Conservation (phyloP, 805 yeast genomes). For the Kuraishia floccosa region DNA sequence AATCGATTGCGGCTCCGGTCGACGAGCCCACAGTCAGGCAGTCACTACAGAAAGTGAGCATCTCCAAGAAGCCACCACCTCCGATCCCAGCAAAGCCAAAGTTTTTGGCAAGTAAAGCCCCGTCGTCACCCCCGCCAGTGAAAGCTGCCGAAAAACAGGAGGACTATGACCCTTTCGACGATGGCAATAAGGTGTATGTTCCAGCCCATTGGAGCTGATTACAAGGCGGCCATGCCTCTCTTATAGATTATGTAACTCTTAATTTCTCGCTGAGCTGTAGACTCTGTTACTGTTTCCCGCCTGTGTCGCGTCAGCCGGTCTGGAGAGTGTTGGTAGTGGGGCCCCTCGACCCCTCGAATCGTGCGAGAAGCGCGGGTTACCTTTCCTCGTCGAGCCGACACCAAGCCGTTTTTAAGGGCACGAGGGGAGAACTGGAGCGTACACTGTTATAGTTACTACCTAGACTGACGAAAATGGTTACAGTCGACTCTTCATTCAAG, state of each 20-base stretch:
- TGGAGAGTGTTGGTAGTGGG: too few relatives aligned
- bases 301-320: too few relatives aligned
- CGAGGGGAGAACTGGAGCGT: too few relatives aligned
- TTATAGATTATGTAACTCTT: too few relatives aligned
- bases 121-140: slow-evolving; percentile 1
- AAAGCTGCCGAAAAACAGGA: slow-evolving; percentile 4
- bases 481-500: slow-evolving; percentile 16
- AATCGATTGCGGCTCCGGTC: slow-evolving; percentile 2
- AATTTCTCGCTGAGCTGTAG: too few relatives aligned
- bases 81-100: slow-evolving; percentile 15
- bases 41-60: neutral
- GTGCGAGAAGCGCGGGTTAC: too few relatives aligned
- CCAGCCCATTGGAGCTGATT: slow-evolving; percentile 15
- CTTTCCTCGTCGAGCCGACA: too few relatives aligned
- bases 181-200: slow-evolving; percentile 15
- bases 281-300: too few relatives aligned
- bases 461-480: neutral
- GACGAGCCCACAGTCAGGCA: neutral
- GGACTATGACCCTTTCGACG: slow-evolving; percentile 20
- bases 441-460: too few relatives aligned
- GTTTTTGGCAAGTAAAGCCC: slow-evolving; percentile 3
- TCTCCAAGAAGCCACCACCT: slow-evolving; percentile 11
- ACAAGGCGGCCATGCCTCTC: too few relatives aligned
- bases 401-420: too few relatives aligned
- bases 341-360: too few relatives aligned